Percentiles rank a stretch among this genome's conserved stretches.
These are phyloP conservation scores for Argentina anserina DNA, from an alignment of 306 rosid species.

Conservation along the genomic window DNA sequence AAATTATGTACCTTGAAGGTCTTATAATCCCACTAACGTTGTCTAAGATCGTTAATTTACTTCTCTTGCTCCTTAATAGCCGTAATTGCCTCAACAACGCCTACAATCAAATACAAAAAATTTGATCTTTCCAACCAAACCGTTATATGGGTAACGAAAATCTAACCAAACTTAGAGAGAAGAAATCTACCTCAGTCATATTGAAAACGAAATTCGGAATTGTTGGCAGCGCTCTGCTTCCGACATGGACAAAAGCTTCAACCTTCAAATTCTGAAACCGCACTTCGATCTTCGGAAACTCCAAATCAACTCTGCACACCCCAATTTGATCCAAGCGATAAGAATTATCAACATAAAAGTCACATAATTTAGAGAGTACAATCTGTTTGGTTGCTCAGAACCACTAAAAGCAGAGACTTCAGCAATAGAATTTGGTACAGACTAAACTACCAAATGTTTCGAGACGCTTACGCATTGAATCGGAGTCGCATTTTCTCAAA, in stretches of 20 bases:
- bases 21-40: conserved; percentile 74
- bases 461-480: conserved; percentile 61
- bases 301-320: conserved; percentile 63
- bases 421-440: not conserved
- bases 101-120: conserved; percentile 29
- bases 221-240: conserved; percentile 95
- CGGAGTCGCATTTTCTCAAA: conserved; percentile 68
- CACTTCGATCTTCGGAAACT: conserved; percentile 91
- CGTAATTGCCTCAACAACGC: conserved; percentile 62
- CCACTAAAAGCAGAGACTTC: not conserved
- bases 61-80: conserved; percentile 49
- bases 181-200: conserved; percentile 64
- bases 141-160: not conserved
- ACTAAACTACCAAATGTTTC: not conserved
- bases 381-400: not conserved
- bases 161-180: not conserved
- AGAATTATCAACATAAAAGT: not conserved
- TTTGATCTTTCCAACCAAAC: not conserved
- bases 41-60: conserved; percentile 81
- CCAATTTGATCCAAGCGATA: not conserved
- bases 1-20: conserved; percentile 62
- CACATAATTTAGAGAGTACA: not conserved
- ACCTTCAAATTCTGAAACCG: conserved; percentile 73
- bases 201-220: conserved; percentile 86
- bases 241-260: conserved; percentile 82